Conservation (phyloP, 352 stramenopile species). For the Globisporangium alternatum region DNA sequence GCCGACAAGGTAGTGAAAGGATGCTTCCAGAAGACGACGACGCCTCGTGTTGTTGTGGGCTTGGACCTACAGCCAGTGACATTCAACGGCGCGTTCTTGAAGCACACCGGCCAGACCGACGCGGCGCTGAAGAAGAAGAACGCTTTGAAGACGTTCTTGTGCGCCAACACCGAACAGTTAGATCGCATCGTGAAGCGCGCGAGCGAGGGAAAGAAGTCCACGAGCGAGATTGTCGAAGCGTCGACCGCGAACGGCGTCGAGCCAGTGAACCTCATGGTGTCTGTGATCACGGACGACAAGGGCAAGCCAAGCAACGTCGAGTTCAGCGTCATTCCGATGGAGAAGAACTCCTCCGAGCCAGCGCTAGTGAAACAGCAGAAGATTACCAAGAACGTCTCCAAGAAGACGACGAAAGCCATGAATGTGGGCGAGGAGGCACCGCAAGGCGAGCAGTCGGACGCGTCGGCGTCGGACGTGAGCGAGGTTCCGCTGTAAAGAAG, state of each 20-base stretch:
- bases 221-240: constrained; percentile 35
- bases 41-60: constrained; percentile 52
- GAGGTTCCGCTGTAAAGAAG: constrained; percentile 10
- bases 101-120: constrained; percentile 43
- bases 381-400: constrained; percentile 4
- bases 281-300: constrained; percentile 41
- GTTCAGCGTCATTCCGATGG: constrained; percentile 52
- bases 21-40: constrained; percentile 63
- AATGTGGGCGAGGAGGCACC: background rate
- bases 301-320: constrained; percentile 58
- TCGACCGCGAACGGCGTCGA: constrained; percentile 22
- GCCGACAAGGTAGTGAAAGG: constrained; percentile 32
- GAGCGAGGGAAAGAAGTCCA: constrained; percentile 41
- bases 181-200: constrained; percentile 45
- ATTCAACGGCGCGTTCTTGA: constrained; percentile 61
- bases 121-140: constrained; percentile 59
- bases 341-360: background rate
- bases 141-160: constrained; percentile 45
- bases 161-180: constrained; percentile 39
- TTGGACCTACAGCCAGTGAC: constrained; percentile 53
- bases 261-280: constrained; percentile 45
- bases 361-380: background rate
- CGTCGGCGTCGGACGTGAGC: constrained; percentile 13
- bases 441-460: constrained; percentile 12
- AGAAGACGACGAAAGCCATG: constrained; percentile 5